Base-by-base conservation (phyloP, 2,329 filamentous ascomycete genomes). In the Penicillium sp. region DNA sequence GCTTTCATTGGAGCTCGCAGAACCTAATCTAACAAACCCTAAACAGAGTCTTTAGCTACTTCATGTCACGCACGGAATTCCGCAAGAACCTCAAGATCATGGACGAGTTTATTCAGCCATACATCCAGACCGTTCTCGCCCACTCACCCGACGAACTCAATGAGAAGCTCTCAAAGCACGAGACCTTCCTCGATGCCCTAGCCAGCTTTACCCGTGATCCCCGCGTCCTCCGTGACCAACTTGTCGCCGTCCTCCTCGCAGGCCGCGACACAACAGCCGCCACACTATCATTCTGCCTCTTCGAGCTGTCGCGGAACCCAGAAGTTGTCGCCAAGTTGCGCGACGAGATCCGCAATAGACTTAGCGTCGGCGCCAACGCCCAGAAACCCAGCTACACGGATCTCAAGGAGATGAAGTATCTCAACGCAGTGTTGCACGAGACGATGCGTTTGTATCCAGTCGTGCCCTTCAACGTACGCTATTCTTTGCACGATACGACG, bases 161-260 rank as follows among this genome's bases (percentile, higher is more conserved):
- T 43, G 77, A 81, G 53, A 88, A 85, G 70, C 62, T 72, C 6
- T 79, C 79, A 49, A 88, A 87, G 63, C 80, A 80, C 8, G 85
- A 93, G 68, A 94, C 86, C 1, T 95, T 96, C 72, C 78, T 95
- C 19, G 86, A 95, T 69, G 86, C 88, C 28, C 79, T 96, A 2
- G 88, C 88, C 39, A 77, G 78, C 34, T 90, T 88, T 71, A 95
- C 89, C 0, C 81, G 86, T 31, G 72, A 75, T 43, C 65, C 65
- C 4, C 64, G 64, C 13, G 79, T 88, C 4, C 77, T 96, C 13
- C 86, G 88, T 31, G 89, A 95, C 69, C 89, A 96, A 68, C 75
- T 95, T 42, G 78, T 93, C 15, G 83, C 85, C 39, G 79, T 95
- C 10, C 78, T 96, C 3, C 79, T 96, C 15, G 90, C 90, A 1